Evolutionary conservation across 495 filamentous ascomycete genomes (phyloP).

Genomic region (Talaromyces liani): DNA sequence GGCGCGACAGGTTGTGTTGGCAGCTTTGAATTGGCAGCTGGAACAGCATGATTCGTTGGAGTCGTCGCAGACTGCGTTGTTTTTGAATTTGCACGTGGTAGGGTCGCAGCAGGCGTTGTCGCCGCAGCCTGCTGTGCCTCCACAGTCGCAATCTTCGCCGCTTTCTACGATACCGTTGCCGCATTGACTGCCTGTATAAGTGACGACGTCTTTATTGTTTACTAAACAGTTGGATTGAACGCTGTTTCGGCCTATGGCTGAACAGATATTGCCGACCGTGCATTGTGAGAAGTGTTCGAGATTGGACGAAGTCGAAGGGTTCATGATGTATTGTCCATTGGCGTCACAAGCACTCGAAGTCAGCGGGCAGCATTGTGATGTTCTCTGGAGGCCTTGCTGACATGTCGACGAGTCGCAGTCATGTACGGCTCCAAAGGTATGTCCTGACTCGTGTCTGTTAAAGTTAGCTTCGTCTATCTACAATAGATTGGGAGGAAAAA

Average conservation of each 20-base stretch:
- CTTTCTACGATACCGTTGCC: conserved; percentile 95
- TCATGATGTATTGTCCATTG: conserved; percentile 80
- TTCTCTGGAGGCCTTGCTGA: conserved; percentile 45
- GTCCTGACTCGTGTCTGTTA: conserved; percentile 73
- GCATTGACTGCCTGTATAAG: conserved; percentile 80
- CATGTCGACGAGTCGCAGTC: conserved; percentile 75
- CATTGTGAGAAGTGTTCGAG: conserved; percentile 81
- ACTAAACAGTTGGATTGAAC: conserved; percentile 71
- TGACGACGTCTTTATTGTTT: conserved; percentile 75
- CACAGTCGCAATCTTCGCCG: conserved; percentile 95
- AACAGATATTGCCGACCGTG: conserved; percentile 89
- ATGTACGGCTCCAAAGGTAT: conserved; percentile 94
- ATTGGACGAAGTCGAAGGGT: conserved; percentile 67
- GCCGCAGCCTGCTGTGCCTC: conserved; percentile 62
- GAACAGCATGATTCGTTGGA: conserved; percentile 86
- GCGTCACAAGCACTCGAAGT: conserved; percentile 66
- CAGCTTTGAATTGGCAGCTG: conserved; percentile 63
- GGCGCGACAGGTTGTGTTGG: conserved; percentile 66
- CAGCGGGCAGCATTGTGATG: conserved; percentile 84
- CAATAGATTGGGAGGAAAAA: not conserved
- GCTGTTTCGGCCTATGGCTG: conserved; percentile 73
- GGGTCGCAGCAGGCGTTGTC: conserved; percentile 78
- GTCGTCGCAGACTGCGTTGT: conserved; percentile 73
- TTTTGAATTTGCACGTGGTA: conserved; percentile 80
- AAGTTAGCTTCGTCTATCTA: not conserved